Evolutionary conservation across 2,329 filamentous ascomycete species (phyloP).

Genomic region (Diaporthe citriasiana): DNA sequence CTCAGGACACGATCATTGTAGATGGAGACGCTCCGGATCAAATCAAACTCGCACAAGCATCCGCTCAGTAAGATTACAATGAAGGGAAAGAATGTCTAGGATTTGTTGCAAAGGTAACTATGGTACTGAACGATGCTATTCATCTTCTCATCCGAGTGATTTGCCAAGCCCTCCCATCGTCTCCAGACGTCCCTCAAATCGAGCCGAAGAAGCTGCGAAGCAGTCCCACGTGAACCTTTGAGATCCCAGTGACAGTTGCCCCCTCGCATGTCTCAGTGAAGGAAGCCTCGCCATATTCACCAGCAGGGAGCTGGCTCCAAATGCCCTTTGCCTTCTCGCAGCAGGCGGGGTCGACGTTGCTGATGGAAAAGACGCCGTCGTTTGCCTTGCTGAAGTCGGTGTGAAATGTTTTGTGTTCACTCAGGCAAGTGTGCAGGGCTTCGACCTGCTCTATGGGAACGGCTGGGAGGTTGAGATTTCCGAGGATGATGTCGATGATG

Average conservation of each 20-base stretch:
- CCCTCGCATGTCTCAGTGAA: background rate
- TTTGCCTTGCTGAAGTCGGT: background rate
- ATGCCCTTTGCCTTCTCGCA: background rate
- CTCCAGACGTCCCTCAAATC: background rate
- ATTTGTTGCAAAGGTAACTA: background rate
- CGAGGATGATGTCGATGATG: background rate
- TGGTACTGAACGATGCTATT: background rate
- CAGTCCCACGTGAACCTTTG: background rate
- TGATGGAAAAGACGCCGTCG: background rate
- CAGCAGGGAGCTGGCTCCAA: background rate
- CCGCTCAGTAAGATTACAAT: accelerated
- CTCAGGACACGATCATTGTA: background rate
- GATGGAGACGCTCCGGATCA: background rate
- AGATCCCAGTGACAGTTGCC: background rate
- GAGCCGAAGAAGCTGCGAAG: background rate
- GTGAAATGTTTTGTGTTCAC: background rate
- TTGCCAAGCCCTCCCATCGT: background rate
- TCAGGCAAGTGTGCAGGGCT: background rate
- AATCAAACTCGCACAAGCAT: no score
- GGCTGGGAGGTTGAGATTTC: background rate
- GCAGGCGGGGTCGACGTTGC: background rate
- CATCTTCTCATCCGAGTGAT: background rate
- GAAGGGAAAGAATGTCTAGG: accelerated
- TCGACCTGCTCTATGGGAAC: accelerated
- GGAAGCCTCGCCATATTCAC: background rate